Evolutionary conservation across 106 monocot genomes (phyloP), one percentile per base, ranked within the genome.

Genomic region (Acorus calamus): DNA sequence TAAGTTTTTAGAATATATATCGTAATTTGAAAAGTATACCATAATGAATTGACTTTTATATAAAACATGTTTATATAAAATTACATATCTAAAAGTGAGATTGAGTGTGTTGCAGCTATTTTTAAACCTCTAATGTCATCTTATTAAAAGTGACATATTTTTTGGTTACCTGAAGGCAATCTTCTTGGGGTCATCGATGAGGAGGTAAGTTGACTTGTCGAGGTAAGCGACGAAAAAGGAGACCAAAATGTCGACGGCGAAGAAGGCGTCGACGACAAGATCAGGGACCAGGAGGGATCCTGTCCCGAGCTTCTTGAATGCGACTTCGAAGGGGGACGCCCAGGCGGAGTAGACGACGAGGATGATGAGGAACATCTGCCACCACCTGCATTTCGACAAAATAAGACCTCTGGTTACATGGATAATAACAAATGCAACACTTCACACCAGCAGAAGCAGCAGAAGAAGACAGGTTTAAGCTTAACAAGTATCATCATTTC

Each of bases 341-440:
- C 77, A 77, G 13, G 77, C 66, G 0, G 77, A 77, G 56, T 71
- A 77, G 43, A 77, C n/a, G n/a, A 77, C 77, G 4, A 77, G 71
- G 2, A 77, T 3, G 4, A 77, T 13, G 44, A 77, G 49, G 49
- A 71, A 77, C 61, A 66, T 14, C 53, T 77, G 71, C 77, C 77
- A 77, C 77, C 70, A 71, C 71, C 77, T 77, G 64, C 28, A 63
- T 5, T 41, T 5, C 14, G 13, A 46, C 2, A 56, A 28, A 28
- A 28, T 28, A 28, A 28, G 28, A 28, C 28, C 28, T 28, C 28
- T 28, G 28, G 28, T 28, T 28, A 28, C 28, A 28, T 28, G 28
- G 28, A 28, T 28, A n/a, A n/a, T n/a, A 28, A 28, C 28, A 28
- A 28, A 28, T 28, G 28, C 28, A n/a, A n/a, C 28, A 28, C 28